These are phyloP conservation scores for Penicillium sp. DNA, from an alignment of 2,329 filamentous ascomycete genomes.

Conservation along the genomic window DNA sequence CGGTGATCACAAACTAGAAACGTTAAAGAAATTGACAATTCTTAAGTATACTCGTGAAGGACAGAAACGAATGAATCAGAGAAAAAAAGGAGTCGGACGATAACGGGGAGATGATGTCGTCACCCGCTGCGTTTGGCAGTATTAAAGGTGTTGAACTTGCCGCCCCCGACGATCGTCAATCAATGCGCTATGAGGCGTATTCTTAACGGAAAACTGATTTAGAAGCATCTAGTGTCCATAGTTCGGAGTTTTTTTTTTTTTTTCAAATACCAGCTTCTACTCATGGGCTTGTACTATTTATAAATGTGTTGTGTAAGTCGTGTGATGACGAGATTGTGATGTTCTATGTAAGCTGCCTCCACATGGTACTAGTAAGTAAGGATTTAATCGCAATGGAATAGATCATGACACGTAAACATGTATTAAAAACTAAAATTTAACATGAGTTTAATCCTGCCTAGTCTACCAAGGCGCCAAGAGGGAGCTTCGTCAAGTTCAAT, in stretches of 20 bases:
- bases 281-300: neutral
- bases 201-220: neutral
- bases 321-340: neutral
- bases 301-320: neutral
- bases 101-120: conserved; percentile 15
- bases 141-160: neutral
- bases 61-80: neutral
- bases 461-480: neutral
- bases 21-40: neutral
- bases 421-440: neutral
- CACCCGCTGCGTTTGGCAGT: conserved; percentile 4
- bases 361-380: too few relatives aligned
- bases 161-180: neutral
- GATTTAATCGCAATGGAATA: too few relatives aligned
- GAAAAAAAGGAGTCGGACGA: conserved; percentile 4
- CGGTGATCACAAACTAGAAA: neutral
- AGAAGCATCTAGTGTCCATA: neutral
- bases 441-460: neutral
- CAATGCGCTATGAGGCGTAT: neutral
- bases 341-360: neutral
- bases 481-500: neutral
- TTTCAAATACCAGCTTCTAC: neutral
- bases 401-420: too few relatives aligned
- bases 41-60: neutral
- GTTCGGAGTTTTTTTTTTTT: neutral